Conservation (phyloP, 1,284 basidiomycete species). For the Cryptococcus sp. region DNA sequence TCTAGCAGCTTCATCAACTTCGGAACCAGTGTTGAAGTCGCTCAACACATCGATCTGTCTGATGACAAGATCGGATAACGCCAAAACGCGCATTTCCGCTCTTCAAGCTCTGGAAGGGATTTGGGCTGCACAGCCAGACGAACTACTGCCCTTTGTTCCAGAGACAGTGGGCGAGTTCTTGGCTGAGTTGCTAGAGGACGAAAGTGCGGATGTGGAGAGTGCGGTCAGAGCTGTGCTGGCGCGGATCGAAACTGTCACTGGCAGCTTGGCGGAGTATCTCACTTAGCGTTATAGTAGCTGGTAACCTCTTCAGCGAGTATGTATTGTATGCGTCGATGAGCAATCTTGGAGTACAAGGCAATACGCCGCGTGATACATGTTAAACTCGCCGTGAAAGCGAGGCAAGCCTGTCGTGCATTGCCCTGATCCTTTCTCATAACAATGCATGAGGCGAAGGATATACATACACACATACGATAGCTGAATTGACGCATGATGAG, state of each 20-base stretch:
- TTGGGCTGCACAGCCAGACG: constrained; percentile 70
- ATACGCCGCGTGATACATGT: no score
- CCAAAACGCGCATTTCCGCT: constrained; percentile 66
- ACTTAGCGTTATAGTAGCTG: constrained; percentile 24
- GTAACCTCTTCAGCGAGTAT: no score
- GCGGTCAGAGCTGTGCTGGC: constrained; percentile 52
- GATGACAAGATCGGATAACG: constrained; percentile 79
- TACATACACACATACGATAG: no score
- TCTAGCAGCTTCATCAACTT: constrained; percentile 61
- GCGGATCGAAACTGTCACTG: constrained; percentile 54
- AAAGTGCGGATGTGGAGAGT: constrained; percentile 52
- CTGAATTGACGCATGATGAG: no score
- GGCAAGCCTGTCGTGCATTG: no score
- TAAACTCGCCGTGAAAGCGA: no score
- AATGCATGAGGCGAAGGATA: no score
- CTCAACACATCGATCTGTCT: constrained; percentile 84
- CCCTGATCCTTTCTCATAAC: no score
- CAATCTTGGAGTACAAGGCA: no score
- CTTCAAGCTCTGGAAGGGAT: constrained; percentile 68
- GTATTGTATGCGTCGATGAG: no score
- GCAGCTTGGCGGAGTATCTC: constrained; percentile 53
- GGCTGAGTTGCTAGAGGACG: constrained; percentile 57
- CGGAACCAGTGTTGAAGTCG: constrained; percentile 65
- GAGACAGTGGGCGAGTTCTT: constrained; percentile 58
- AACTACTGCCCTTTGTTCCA: constrained; percentile 57